Percentiles rank a stretch among this genome's conserved stretches.
These are phyloP conservation scores for Hirschfeldia incana DNA, from an alignment of 345 rosid species.

Conservation along the genomic window DNA sequence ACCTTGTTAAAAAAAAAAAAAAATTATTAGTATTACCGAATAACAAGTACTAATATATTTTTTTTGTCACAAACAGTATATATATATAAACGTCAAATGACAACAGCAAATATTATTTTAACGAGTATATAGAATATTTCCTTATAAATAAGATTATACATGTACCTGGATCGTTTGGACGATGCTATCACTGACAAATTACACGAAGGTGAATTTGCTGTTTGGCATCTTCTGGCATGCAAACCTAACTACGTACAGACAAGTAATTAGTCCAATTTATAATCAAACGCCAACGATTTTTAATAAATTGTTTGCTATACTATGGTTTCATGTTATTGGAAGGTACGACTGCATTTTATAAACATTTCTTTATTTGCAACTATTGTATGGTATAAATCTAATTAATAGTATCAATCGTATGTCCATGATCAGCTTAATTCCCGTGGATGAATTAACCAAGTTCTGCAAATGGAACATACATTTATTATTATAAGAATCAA, in stretches of 20 bases:
- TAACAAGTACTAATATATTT: neutral
- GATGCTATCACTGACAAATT: constrained; percentile 30
- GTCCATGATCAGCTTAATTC: constrained; percentile 18
- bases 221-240: constrained; percentile 46
- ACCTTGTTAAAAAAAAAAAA: no score
- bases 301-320: constrained; percentile 10
- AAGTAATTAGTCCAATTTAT: constrained; percentile 16
- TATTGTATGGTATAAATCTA: neutral
- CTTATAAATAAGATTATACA: constrained; percentile 1
- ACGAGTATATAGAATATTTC: neutral
- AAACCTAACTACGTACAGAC: constrained; percentile 39
- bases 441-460: neutral
- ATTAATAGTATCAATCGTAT: neutral
- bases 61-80: neutral
- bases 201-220: constrained; percentile 37
- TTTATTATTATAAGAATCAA: neutral
- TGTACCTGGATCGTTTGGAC: constrained; percentile 31
- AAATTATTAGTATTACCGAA: neutral
- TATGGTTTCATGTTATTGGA: constrained; percentile 27
- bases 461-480: neutral
- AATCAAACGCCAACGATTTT: neutral
- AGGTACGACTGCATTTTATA: neutral
- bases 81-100: constrained; percentile 19
- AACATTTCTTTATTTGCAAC: neutral
- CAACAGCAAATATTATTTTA: neutral